Percentiles rank a stretch among this genome's conserved stretches.
Conservation (phyloP, 148 eudicot genomes). For the Silene uniflora region DNA sequence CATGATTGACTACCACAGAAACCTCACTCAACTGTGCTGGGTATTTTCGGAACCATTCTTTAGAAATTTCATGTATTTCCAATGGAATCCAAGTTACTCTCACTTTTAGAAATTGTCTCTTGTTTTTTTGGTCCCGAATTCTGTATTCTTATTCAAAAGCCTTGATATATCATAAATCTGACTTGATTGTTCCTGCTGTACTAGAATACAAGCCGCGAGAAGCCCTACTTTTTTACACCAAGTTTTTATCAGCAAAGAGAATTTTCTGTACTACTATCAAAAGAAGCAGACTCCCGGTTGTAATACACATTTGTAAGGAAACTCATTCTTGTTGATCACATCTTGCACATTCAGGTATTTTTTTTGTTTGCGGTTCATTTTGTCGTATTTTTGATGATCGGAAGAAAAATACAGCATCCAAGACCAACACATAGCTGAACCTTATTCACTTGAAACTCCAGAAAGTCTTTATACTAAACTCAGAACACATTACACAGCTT, state of each 20-base stretch:
- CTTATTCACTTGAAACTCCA: too few species aligned
- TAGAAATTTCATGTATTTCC: background rate
- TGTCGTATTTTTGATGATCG: background rate
- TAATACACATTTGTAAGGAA: background rate
- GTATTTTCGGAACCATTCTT: slow-evolving; percentile 26
- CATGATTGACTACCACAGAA: too few species aligned
- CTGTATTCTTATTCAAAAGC: background rate
- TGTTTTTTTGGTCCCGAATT: background rate
- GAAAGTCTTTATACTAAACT: too few species aligned
- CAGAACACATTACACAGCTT: background rate
- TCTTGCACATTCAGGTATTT: background rate
- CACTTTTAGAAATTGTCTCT: background rate
- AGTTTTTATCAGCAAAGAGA: slow-evolving; percentile 46
- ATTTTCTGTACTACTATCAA: slow-evolving; percentile 32
- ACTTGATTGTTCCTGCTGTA: slow-evolving; percentile 26
- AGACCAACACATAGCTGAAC: too few species aligned
- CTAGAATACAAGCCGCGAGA: slow-evolving; percentile 82
- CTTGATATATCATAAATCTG: background rate
- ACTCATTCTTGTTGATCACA: background rate
- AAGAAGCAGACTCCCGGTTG: too few species aligned
- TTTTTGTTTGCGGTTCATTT: background rate
- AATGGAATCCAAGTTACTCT: background rate
- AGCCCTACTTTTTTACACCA: slow-evolving; percentile 51
- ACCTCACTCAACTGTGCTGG: slow-evolving; percentile 39
- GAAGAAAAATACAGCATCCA: background rate